phyloP scores from a whole-genome alignment of 306 rosid species.

The Castanea mollissima region DNA sequence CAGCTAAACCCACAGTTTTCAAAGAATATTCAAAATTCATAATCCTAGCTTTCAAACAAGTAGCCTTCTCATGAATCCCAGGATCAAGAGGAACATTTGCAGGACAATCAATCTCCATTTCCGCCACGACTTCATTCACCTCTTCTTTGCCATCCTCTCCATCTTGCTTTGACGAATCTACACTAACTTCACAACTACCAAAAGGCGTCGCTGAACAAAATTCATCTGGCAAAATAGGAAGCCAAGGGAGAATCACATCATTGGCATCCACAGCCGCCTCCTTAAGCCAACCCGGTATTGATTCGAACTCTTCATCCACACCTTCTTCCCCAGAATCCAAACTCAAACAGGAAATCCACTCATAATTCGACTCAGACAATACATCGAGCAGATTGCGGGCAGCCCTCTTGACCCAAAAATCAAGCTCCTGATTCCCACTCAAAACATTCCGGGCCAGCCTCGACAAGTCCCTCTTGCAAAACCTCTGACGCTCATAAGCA shows the following conservation, averaged over 20 bases:
- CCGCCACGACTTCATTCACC: slow-evolving; percentile 18
- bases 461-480: slow-evolving; percentile 22
- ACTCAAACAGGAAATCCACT: slow-evolving; percentile 35
- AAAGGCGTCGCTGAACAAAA: slow-evolving; percentile 3
- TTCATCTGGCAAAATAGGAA: slow-evolving; percentile 28
- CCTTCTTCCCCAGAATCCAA: slow-evolving; percentile 31
- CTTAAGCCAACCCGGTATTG: slow-evolving; percentile 35
- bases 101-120: slow-evolving; percentile 22
- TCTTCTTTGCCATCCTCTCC: slow-evolving; percentile 20
- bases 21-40: slow-evolving; percentile 21
- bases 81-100: slow-evolving; percentile 19
- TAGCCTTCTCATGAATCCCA: slow-evolving; percentile 19
- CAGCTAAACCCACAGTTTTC: slow-evolving; percentile 19
- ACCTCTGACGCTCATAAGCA: slow-evolving; percentile 23
- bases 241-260: slow-evolving; percentile 34
- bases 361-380: slow-evolving; percentile 21
- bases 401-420: slow-evolving; percentile 39
- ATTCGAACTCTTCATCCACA: slow-evolving; percentile 31
- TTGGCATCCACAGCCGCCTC: not conserved
- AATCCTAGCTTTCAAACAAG: slow-evolving; percentile 23
- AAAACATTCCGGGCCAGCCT: slow-evolving; percentile 26
- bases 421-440: slow-evolving; percentile 8
- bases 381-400: slow-evolving; percentile 36
- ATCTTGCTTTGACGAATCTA: not conserved
- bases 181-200: not conserved